Conservation (phyloP, 371 early-diverging fungal genomes). For the Mucor saturninus region DNA sequence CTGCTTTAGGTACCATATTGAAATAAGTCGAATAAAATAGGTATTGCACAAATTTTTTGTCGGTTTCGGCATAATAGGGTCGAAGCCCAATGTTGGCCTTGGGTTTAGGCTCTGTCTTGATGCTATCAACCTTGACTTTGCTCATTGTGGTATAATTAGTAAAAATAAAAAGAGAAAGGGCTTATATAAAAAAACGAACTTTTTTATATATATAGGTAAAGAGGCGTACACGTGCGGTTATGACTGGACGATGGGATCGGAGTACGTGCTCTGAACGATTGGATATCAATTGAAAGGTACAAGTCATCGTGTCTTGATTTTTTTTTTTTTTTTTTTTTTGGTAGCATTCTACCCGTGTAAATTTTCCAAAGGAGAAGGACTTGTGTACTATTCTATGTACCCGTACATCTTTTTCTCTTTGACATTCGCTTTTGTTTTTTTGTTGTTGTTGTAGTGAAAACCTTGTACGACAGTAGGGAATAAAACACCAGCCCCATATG, state of each 20-base stretch:
- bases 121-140: slow-evolving; percentile 17
- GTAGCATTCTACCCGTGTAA: too few relatives aligned
- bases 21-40: slow-evolving; percentile 50
- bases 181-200: neutral
- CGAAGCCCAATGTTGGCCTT: slow-evolving; percentile 43
- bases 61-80: slow-evolving; percentile 45
- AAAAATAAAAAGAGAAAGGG: neutral
- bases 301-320: too few relatives aligned
- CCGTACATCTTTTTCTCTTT: too few relatives aligned
- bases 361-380: too few relatives aligned
- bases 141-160: slow-evolving; percentile 6
- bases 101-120: slow-evolving; percentile 15
- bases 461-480: too few relatives aligned
- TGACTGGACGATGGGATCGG: slow-evolving; percentile 1
- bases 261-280: slow-evolving; percentile 11
- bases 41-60: slow-evolving; percentile 50
- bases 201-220: neutral
- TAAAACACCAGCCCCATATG: too few relatives aligned
- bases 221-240: slow-evolving; percentile 5
- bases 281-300: neutral
- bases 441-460: too few relatives aligned
- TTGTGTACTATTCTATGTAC: too few relatives aligned
- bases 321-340: too few relatives aligned
- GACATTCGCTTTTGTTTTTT: too few relatives aligned
- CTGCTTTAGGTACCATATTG: slow-evolving; percentile 47